A percentile compares a stretch with the other conserved stretches of the same genome.
Evolutionary conservation across 1,284 basidiomycete species (phyloP).

Genomic region (Pyrrhoderma noxium): DNA sequence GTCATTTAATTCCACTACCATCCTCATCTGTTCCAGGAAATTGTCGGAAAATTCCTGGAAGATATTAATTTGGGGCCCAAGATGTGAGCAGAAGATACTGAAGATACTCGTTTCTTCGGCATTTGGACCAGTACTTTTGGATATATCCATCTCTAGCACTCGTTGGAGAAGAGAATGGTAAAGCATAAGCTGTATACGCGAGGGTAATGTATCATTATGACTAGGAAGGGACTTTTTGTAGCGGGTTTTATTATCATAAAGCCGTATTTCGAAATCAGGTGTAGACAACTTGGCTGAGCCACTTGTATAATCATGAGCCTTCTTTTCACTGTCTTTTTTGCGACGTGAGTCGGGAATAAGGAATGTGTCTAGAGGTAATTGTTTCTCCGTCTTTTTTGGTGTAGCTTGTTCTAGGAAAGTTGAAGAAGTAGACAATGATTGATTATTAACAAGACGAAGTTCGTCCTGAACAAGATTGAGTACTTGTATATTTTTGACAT

Average conservation of each 20-base stretch:
- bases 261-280: slow-evolving; percentile 32
- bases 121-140: slow-evolving; percentile 21
- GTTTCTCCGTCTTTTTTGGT: slow-evolving; percentile 2
- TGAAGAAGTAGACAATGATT: not conserved
- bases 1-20: slow-evolving; percentile 31
- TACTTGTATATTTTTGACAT: not conserved
- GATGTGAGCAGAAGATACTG: slow-evolving; percentile 42
- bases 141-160: slow-evolving; percentile 31
- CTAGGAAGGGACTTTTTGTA: slow-evolving; percentile 45
- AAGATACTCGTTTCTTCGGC: slow-evolving; percentile 43
- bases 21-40: slow-evolving; percentile 48
- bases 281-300: slow-evolving; percentile 19
- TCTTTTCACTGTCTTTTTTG: no score
- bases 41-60: slow-evolving; percentile 39
- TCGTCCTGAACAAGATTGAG: not conserved
- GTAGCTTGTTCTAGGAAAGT: not conserved
- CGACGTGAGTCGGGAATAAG: no score
- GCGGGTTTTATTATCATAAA: slow-evolving; percentile 78
- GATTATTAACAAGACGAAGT: slow-evolving; percentile 2
- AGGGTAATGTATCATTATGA: slow-evolving; percentile 53
- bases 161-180: slow-evolving; percentile 67
- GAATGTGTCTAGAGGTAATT: not conserved
- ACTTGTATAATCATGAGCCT: no score
- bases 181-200: slow-evolving; percentile 78
- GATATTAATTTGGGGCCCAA: slow-evolving; percentile 38